phyloP scores from a whole-genome alignment of 139 green algal species.

The Micractinium sp. region DNA sequence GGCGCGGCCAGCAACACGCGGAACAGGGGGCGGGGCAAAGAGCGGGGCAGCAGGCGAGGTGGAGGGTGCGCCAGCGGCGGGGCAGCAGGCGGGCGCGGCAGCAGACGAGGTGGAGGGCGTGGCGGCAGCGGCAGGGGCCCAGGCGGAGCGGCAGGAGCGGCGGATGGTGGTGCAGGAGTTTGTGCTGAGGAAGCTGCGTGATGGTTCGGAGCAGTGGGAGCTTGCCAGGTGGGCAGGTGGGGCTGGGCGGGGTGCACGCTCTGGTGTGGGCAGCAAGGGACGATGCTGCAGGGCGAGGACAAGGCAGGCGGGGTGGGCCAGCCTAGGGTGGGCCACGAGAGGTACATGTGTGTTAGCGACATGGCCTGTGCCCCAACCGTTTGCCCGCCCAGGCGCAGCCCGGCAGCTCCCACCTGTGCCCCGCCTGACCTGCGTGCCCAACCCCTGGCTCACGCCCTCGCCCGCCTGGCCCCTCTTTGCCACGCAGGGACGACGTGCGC shows the following conservation, averaged over 20 bases:
- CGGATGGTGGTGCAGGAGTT: constrained; percentile 56
- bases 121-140: not conserved
- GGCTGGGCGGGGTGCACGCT: not conserved
- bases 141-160: not conserved
- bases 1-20: constrained; percentile 46
- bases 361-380: not conserved
- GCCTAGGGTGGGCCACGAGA: no score
- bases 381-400: not conserved
- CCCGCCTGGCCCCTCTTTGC: no score
- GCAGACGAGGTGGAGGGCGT: not conserved
- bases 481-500: constrained; percentile 34
- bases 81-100: not conserved
- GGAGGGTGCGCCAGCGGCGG: no score
- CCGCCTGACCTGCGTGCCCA: no score
- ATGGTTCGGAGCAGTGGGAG: not conserved
- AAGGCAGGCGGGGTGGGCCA: no score
- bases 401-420: not conserved
- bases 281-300: not conserved
- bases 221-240: constrained; percentile 29
- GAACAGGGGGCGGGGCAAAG: not conserved
- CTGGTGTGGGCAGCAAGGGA: not conserved
- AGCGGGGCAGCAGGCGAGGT: not conserved
- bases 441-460: no score
- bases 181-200: constrained; percentile 17
- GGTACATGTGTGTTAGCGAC: no score